Evolutionary conservation across 1,139 yeast genomes (phyloP).

Genomic region (Candida neerlandica): DNA sequence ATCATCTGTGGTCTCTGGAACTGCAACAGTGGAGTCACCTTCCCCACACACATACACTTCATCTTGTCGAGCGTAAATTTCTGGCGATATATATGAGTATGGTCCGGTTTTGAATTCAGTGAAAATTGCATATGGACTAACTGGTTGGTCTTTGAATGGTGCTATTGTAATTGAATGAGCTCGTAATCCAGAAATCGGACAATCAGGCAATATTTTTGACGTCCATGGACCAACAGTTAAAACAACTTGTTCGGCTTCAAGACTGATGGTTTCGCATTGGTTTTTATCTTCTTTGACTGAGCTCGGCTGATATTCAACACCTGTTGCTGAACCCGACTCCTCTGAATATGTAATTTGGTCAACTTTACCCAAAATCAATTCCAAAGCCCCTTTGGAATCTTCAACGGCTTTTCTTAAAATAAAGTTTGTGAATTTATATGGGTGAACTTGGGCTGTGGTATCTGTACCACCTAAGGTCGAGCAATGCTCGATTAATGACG

Average conservation of each 20-base stretch:
- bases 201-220: constrained; percentile 80
- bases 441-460: constrained; percentile 96
- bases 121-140: constrained; percentile 91
- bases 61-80: constrained; percentile 91
- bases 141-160: constrained; percentile 69
- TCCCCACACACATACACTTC: constrained; percentile 98
- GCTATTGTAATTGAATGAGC: constrained; percentile 94
- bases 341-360: constrained; percentile 62
- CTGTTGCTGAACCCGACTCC: constrained; percentile 67
- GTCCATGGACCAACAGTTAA: constrained; percentile 97
- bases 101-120: constrained; percentile 79
- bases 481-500: constrained; percentile 69
- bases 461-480: constrained; percentile 81
- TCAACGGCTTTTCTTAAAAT: constrained; percentile 80
- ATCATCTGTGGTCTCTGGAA: constrained; percentile 93
- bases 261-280: constrained; percentile 30
- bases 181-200: constrained; percentile 89
- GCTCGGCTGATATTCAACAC: constrained; percentile 65
- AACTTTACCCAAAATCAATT: constrained; percentile 82
- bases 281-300: constrained; percentile 40
- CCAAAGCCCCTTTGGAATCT: constrained; percentile 70
- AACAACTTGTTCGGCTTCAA: constrained; percentile 75
- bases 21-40: constrained; percentile 86
- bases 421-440: constrained; percentile 85
- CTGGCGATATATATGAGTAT: constrained; percentile 78